phyloP scores from a whole-genome alignment of 2,329 filamentous ascomycete genomes.

The Stagonosporopsis chrysanthemi region DNA sequence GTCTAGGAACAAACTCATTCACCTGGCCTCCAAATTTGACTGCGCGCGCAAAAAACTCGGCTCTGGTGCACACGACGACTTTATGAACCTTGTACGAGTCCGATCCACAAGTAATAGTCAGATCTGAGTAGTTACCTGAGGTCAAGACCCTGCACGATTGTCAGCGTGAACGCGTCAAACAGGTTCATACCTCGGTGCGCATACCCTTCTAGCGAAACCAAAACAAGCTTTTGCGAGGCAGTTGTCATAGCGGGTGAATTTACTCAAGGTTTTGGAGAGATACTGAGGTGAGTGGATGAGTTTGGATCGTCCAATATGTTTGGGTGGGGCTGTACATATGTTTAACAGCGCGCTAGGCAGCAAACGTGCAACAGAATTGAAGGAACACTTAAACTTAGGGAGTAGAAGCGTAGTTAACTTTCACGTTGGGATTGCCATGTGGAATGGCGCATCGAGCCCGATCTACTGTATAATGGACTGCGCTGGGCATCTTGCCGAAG shows the following conservation, averaged over 20 bases:
- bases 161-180: neutral
- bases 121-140: conserved; percentile 18
- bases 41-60: conserved; percentile 20
- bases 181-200: too few relatives aligned
- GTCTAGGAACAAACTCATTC: neutral
- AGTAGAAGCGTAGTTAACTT: too few relatives aligned
- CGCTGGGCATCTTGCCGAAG: too few relatives aligned
- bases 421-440: too few relatives aligned
- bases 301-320: too few relatives aligned
- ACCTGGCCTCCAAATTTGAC: conserved; percentile 4
- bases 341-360: too few relatives aligned
- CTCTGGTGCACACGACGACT: conserved; percentile 22
- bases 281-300: neutral
- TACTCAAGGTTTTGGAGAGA: neutral
- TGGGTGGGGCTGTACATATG: too few relatives aligned
- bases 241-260: neutral
- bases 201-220: neutral
- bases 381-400: too few relatives aligned
- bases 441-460: too few relatives aligned
- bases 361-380: too few relatives aligned
- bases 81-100: conserved; percentile 32
- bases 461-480: too few relatives aligned
- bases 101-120: conserved; percentile 22
- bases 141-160: neutral
- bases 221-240: neutral